These are phyloP conservation scores for Rhynchospora breviuscula DNA, from an alignment of 176 grass and related monocot genomes.

Conservation along the genomic window DNA sequence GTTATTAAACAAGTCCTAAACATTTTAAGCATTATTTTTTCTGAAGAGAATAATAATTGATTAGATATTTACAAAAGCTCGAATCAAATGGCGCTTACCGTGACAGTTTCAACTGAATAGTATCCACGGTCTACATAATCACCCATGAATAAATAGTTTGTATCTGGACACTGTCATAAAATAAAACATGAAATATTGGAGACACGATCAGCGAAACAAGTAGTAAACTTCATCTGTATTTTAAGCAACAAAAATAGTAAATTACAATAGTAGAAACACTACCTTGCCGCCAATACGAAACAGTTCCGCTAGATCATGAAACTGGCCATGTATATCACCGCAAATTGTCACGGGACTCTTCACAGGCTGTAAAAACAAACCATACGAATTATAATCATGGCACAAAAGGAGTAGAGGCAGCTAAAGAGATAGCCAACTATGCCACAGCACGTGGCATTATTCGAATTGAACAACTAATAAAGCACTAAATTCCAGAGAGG, in stretches of 20 bases:
- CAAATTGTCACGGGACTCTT: conserved; percentile 96
- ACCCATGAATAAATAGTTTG: conserved; percentile 99
- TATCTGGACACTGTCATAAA: conserved; percentile 79
- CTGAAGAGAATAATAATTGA: neutral
- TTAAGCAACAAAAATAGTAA: neutral
- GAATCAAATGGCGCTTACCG: conserved; percentile 37
- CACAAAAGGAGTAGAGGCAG: neutral
- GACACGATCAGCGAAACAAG: neutral
- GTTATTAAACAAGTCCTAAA: neutral
- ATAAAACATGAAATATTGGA: conserved; percentile 22
- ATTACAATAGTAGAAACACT: neutral
- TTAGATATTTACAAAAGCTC: neutral
- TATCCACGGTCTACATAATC: conserved; percentile 99
- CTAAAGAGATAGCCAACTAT: conserved; percentile 10
- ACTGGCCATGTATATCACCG: conserved; percentile 99
- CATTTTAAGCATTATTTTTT: neutral
- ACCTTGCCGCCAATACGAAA: conserved; percentile 99
- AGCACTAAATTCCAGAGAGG: neutral
- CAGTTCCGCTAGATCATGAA: conserved; percentile 95
- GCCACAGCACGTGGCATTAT: neutral
- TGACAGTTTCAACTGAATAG: conserved; percentile 98
- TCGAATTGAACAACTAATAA: conserved; percentile 2
- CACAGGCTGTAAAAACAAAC: conserved; percentile 59
- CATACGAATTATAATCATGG: conserved; percentile 12
- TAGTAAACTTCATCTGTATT: neutral